These are phyloP conservation scores for Saccharomycopsis selenospora DNA, from an alignment of 805 yeast genomes.

Conservation along the genomic window DNA sequence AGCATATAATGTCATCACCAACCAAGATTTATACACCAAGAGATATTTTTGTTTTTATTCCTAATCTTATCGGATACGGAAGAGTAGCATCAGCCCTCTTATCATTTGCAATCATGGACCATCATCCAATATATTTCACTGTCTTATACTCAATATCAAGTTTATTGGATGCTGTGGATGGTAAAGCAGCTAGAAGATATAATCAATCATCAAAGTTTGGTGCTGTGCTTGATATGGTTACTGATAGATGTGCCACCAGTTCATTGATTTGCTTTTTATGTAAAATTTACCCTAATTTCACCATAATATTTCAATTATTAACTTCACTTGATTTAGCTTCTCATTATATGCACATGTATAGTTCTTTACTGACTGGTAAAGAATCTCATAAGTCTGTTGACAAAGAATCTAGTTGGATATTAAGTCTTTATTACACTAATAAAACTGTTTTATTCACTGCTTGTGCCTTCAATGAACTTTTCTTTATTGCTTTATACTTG, in stretches of 20 bases:
- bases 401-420: conserved; percentile 58
- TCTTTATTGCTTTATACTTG: conserved; percentile 83
- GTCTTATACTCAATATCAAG: conserved; percentile 80
- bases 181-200: conserved; percentile 84
- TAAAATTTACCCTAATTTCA: conserved; percentile 24
- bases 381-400: conserved; percentile 78
- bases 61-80: conserved; percentile 85
- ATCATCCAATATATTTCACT: conserved; percentile 75
- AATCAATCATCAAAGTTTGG: conserved; percentile 90
- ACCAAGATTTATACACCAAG: conserved; percentile 31
- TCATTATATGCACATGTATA: conserved; percentile 98
- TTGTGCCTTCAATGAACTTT: conserved; percentile 89
- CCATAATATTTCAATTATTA: conserved; percentile 70
- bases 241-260: conserved; percentile 95
- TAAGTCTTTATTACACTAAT: conserved; percentile 82
- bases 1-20: conserved; percentile 19
- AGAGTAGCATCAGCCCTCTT: conserved; percentile 76
- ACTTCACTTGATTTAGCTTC: conserved; percentile 84
- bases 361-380: conserved; percentile 74
- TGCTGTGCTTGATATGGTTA: conserved; percentile 97
- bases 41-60: conserved; percentile 72
- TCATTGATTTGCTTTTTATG: conserved; percentile 84
- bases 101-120: conserved; percentile 75
- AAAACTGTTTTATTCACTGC: conserved; percentile 76
- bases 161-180: conserved; percentile 91